Evolutionary conservation across 2,329 filamentous ascomycete genomes (phyloP), one percentile per base, ranked within the genome.

Genomic region (Ophiocordyceps australis): DNA sequence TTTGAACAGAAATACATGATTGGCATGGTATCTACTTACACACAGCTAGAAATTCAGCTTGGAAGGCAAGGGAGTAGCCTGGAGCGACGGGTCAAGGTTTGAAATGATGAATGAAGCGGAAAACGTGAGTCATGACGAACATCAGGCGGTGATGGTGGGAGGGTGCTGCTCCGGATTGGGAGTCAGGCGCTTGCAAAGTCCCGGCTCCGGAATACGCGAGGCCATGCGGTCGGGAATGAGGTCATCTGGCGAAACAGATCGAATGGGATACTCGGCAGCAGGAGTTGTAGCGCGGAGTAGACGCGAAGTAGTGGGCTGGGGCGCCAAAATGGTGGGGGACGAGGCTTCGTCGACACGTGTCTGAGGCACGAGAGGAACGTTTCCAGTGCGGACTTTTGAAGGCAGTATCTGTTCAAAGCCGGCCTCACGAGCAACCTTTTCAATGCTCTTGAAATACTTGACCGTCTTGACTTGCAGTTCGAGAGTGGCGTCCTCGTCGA

Each of bases 401-500:
- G 63, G 62, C 17, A 66, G 50, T 30, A 65, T 65, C 38, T 67
- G 63, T 43, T 67, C 61, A 41, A 66, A 68, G 20, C 63, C 63
- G 37, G 65, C 56, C 32, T 58, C 53, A 14, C 44, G 57, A 22
- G 70, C 70, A 3, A 74, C 60, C 39, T 69, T 60, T 46, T 78
- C 73, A 38, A 78, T 76, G 33, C 65, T 71, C 51, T 76, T 76
- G 47, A 78, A 78, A 46, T 78, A 78, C 54, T 64, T 68, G 39
- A 79, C 74, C 0, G 74, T 79, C 56, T 79, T 79, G 33, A 79
- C 74, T 44, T 74, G 72, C 26, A 80, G 54, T 46, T 79, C 74
- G 10, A 76, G 54, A 2, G 74, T 80, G 11, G 74, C 74, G 42
- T 86, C 79, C 39, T 86, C 78, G 40, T 91, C 81, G 23, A 77